A percentile compares a stretch with the other conserved stretches of the same genome.
Evolutionary conservation across 306 rosid genomes (phyloP).

Genomic region (apple (Malus domestica)): ASM211411v1 NC_041799.1:9804501-9805000

Average conservation of each 20-base stretch:
- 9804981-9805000: neutral
- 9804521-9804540: slow-evolving; percentile 66
- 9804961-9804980: neutral
- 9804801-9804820: neutral
- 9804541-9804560: slow-evolving; percentile 36
- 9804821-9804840: neutral
- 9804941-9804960: too few relatives aligned
- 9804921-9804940: too few relatives aligned
- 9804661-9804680: slow-evolving; percentile 49
- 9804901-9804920: too few relatives aligned
- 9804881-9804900: too few relatives aligned
- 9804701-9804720: slow-evolving; percentile 66
- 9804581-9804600: slow-evolving; percentile 94
- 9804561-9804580: slow-evolving; percentile 55
- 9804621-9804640: slow-evolving; percentile 60
- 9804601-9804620: slow-evolving; percentile 55
- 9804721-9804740: slow-evolving; percentile 76
- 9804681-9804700: slow-evolving; percentile 67
- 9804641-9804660: slow-evolving; percentile 50
- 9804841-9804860: too few relatives aligned
- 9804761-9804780: slow-evolving; percentile 87
- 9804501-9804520: slow-evolving; percentile 58
- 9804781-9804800: neutral
- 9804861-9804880: too few relatives aligned
- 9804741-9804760: slow-evolving; percentile 85